These are phyloP conservation scores for Hyphopichia fennica DNA, from an alignment of 1,139 yeast species.

Conservation along the genomic window DNA sequence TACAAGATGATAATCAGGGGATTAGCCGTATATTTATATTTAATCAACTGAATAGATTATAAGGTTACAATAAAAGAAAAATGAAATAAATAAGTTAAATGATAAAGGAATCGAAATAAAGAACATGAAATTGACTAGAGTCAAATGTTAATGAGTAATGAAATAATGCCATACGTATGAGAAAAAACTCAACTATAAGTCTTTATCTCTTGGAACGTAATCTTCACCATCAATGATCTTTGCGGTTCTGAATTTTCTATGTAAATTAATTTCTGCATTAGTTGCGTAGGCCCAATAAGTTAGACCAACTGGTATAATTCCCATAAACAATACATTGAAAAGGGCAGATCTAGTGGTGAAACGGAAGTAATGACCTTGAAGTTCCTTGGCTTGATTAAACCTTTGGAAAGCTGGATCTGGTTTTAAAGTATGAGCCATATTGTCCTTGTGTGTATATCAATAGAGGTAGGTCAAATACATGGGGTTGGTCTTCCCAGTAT, in stretches of 20 bases:
- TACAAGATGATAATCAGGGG: no score
- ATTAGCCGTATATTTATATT: background rate
- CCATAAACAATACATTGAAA: slow-evolving; percentile 40
- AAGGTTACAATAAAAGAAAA: background rate
- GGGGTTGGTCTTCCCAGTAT: no score
- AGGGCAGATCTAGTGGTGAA: slow-evolving; percentile 41
- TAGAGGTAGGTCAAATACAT: no score
- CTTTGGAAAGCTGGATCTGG: slow-evolving; percentile 47
- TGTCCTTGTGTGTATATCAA: background rate
- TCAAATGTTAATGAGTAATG: no score
- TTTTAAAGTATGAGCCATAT: slow-evolving; percentile 47
- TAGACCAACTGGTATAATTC: slow-evolving; percentile 38
- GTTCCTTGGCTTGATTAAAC: slow-evolving; percentile 46
- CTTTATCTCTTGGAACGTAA: slow-evolving; percentile 48
- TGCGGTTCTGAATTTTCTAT: slow-evolving; percentile 37
- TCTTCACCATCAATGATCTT: slow-evolving; percentile 38
- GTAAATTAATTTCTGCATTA: slow-evolving; percentile 37
- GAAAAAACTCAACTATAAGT: slow-evolving; percentile 37
- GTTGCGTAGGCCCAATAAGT: slow-evolving; percentile 35
- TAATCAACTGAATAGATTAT: background rate
- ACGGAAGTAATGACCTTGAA: slow-evolving; percentile 44
- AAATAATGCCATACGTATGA: no score
- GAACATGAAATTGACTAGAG: no score
- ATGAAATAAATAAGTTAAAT: background rate
- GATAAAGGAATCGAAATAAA: no score